Percentiles rank a stretch among this genome's conserved stretches.
These are phyloP conservation scores for Dichotomocladium elegans DNA, from an alignment of 371 early-diverging fungal genomes.

Conservation along the genomic window DNA sequence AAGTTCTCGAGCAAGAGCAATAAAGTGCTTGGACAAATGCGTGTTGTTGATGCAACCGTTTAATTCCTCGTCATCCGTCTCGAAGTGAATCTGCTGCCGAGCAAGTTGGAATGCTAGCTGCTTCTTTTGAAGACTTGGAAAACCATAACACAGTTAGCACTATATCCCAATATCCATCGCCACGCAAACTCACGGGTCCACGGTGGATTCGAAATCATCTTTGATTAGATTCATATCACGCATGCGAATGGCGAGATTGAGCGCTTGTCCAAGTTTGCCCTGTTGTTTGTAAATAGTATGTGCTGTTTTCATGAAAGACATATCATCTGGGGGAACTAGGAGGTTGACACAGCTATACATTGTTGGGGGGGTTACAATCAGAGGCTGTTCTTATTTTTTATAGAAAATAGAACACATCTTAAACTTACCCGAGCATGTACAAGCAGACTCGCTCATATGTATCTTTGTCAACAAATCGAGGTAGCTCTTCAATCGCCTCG, in stretches of 20 bases:
- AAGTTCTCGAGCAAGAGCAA: constrained; percentile 86
- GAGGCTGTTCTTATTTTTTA: neutral
- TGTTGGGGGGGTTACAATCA: neutral
- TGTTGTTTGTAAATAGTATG: constrained; percentile 88
- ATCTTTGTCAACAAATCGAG: constrained; percentile 82
- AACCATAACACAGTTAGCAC: neutral
- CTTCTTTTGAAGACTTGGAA: too few species aligned
- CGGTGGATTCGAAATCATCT: constrained; percentile 85
- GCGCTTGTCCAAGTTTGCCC: constrained; percentile 76
- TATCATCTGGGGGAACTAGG: constrained; percentile 88
- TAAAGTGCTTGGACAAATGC: constrained; percentile 80
- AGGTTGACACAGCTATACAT: constrained; percentile 82
- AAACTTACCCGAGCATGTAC: constrained; percentile 81
- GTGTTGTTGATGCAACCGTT: constrained; percentile 86
- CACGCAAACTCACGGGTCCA: constrained; percentile 63
- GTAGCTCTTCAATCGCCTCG: constrained; percentile 76
- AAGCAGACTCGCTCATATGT: constrained; percentile 93
- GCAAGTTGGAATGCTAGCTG: constrained; percentile 95
- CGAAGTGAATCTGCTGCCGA: constrained; percentile 81
- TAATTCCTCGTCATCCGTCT: constrained; percentile 80
- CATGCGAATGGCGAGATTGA: constrained; percentile 83
- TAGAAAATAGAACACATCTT: neutral
- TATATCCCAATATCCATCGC: neutral
- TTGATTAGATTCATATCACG: constrained; percentile 78
- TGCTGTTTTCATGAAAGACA: constrained; percentile 79